Base-by-base conservation (phyloP, 2,329 filamentous ascomycete genomes). In the Alternaria metachromatica region DNA sequence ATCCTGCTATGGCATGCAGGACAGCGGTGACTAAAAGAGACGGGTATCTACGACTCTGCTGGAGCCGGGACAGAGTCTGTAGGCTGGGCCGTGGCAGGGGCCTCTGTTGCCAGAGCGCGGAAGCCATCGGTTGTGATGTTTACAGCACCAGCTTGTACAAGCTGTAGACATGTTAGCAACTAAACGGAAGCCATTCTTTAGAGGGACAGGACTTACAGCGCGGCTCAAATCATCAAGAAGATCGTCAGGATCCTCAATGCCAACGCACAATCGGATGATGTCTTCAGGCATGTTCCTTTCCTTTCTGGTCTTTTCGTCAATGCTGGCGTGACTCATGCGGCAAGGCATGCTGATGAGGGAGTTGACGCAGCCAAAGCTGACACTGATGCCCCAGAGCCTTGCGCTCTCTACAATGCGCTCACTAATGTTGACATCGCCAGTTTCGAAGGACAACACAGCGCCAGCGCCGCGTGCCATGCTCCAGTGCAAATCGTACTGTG, bases 281-380 rank as follows among this genome's bases (percentile, higher is more conserved):
- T 99, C 96, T 82, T 99, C 96, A 11, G 96, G 96, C 89, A 99
- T 92, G 69, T 95, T 90, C 68, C 76, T 71, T 69, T 78, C 76
- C 86, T 62, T 64, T 71, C 96, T 87, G 56, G 94, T 98, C 84
- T 97, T 97, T 63, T 94, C 92, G 78, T 98, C 96, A 76, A 99
- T 99, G 78, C 93, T 97, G 43, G 96, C 96, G 82, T 99, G 96
- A 82, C 95, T 98, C 96, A 99, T 99, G 76, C 95, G 94, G 83
- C 96, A 99, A 9, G 96, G 95, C 95, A 99, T 97, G 83, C 94
- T 97, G 81, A 99, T 99, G 80, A 99, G 84, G 78, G 93, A 97
- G 84, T 99, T 99, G 70, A 99, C 96, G 79, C 96, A 98, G 51
- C 96, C 96, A 78, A 99, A 99, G 76, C 93, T 97, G 63, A 99